Evolutionary conservation across 768 basidiomycete genomes (phyloP).

Genomic region (Tricholoma terreum): DNA sequence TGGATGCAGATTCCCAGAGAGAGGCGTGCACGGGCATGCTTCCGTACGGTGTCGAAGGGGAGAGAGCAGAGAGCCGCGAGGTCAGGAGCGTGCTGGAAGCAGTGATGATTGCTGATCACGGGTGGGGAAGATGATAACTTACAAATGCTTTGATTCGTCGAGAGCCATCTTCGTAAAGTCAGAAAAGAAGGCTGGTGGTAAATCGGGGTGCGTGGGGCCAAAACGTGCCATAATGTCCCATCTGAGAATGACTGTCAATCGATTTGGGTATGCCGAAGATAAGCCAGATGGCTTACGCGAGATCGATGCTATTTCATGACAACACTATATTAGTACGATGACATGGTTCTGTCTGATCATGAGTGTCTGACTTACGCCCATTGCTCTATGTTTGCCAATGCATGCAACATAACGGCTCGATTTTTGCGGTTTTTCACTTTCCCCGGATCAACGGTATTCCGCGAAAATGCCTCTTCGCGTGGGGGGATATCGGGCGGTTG

Average conservation of each 20-base stretch:
- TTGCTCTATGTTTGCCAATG: constrained; percentile 82
- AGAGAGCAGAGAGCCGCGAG: constrained; percentile 56
- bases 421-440: constrained; percentile 62
- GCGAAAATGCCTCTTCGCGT: constrained; percentile 48
- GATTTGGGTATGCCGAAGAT: background rate
- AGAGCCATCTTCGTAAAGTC: constrained; percentile 84
- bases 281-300: constrained; percentile 48
- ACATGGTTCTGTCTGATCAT: background rate
- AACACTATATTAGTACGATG: background rate
- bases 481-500: constrained; percentile 62
- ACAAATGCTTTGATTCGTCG: constrained; percentile 86
- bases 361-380: constrained; percentile 64
- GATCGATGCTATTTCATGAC: constrained; percentile 51
- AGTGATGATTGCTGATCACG: background rate
- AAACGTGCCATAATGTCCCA: constrained; percentile 87
- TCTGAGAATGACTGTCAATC: constrained; percentile 28
- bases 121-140: constrained; percentile 5
- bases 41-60: constrained; percentile 68
- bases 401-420: constrained; percentile 73
- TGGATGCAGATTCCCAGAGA: constrained; percentile 74
- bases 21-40: constrained; percentile 72
- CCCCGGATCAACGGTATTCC: constrained; percentile 55
- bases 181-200: constrained; percentile 74
- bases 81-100: constrained; percentile 50
- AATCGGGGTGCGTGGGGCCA: constrained; percentile 52